These are phyloP conservation scores for Poronia punctata DNA, from an alignment of 495 filamentous ascomycete genomes.

Conservation along the genomic window DNA sequence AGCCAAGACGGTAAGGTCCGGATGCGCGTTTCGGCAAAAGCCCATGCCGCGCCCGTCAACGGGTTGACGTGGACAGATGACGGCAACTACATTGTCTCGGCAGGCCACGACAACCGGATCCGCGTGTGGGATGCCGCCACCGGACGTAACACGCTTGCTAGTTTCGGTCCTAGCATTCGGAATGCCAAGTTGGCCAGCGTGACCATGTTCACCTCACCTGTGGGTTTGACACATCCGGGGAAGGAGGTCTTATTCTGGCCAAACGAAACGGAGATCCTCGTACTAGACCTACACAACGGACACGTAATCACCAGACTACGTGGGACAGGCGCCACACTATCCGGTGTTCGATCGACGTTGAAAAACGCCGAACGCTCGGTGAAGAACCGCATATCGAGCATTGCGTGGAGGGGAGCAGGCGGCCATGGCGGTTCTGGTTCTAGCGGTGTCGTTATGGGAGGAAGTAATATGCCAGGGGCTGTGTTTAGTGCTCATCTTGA, in stretches of 20 bases:
- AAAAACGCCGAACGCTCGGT: conserved; percentile 34
- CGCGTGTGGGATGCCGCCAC: conserved; percentile 76
- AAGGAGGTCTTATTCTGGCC: conserved; percentile 66
- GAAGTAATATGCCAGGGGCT: conserved; percentile 39
- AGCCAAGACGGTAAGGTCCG: conserved; percentile 24
- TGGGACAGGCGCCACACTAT: conserved; percentile 47
- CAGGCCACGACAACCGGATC: conserved; percentile 74
- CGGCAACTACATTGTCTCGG: conserved; percentile 64
- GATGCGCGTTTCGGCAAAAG: conserved; percentile 46
- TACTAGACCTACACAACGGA: conserved; percentile 69
- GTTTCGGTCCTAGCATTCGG: conserved; percentile 71
- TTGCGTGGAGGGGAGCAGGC: conserved; percentile 60
- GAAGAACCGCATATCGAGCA: conserved; percentile 55
- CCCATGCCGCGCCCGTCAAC: conserved; percentile 74
- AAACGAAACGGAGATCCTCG: conserved; percentile 70
- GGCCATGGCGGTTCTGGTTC: conserved; percentile 31
- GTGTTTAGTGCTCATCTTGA: conserved; percentile 53
- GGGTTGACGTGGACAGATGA: conserved; percentile 76
- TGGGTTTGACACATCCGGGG: conserved; percentile 38
- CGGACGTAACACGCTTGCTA: conserved; percentile 75
- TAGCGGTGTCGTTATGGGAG: conserved; percentile 36
- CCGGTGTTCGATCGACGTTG: conserved; percentile 29
- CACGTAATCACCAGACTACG: conserved; percentile 62
- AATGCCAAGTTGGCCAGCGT: conserved; percentile 61
- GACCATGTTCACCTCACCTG: conserved; percentile 55